A percentile compares a stretch with the other conserved stretches of the same genome.
phyloP scores from a whole-genome alignment of 306 rosid genomes.

The Sphenostylis stenocarpa region DNA sequence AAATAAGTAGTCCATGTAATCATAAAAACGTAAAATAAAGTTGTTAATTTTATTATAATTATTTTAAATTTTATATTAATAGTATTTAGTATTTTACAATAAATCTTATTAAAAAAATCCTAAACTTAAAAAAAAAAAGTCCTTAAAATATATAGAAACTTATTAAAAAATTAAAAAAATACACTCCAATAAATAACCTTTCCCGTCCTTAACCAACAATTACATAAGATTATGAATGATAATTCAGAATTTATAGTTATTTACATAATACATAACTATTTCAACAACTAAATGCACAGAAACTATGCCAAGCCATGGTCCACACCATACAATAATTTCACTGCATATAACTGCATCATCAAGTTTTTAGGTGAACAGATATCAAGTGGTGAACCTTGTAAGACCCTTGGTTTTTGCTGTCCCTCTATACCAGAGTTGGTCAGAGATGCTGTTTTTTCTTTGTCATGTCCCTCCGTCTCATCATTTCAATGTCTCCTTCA shows the following conservation, averaged over 20 bases:
- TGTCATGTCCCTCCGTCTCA: slow-evolving; percentile 21
- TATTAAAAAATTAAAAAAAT: too few relatives aligned
- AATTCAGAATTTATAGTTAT: too few relatives aligned
- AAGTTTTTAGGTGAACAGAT: neutral
- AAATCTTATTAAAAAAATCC: neutral
- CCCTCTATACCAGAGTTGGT: neutral
- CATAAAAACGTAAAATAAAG: too few relatives aligned
- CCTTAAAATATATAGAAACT: too few relatives aligned
- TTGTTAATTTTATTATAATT: too few relatives aligned
- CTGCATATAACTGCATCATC: neutral
- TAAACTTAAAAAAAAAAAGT: neutral
- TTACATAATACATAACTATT: too few relatives aligned
- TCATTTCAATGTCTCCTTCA: slow-evolving; percentile 8
- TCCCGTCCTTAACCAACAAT: too few relatives aligned
- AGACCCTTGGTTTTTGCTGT: neutral
- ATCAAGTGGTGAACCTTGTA: neutral
- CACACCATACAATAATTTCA: neutral
- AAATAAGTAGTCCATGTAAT: too few relatives aligned
- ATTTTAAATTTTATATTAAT: too few relatives aligned
- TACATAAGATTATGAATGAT: too few relatives aligned
- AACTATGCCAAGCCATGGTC: neutral
- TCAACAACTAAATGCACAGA: neutral
- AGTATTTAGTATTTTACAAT: too few relatives aligned
- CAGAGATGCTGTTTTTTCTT: neutral
- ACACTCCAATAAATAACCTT: too few relatives aligned